Conservation (phyloP, 2,329 filamentous ascomycete species). For the Nemania serpens region DNA sequence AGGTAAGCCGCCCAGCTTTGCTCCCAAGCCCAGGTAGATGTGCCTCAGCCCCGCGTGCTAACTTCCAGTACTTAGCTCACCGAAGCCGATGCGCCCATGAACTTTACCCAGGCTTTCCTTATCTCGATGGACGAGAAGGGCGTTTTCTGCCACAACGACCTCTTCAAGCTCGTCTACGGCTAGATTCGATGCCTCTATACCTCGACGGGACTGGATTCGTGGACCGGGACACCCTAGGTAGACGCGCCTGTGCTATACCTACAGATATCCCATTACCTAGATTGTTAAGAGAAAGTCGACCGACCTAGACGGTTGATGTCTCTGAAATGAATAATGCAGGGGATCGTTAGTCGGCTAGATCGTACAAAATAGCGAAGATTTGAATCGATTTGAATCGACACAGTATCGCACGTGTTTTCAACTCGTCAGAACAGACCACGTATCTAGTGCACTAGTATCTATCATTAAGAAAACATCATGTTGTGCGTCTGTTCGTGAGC, state of each 20-base stretch:
- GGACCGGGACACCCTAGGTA: background rate
- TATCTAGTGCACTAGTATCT: background rate
- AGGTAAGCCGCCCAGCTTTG: conserved; percentile 20
- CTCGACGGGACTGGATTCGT: conserved; percentile 2
- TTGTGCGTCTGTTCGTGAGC: too few species aligned
- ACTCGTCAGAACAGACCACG: background rate
- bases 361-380: conserved; percentile 15
- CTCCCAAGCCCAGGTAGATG: background rate
- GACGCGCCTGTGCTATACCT: background rate
- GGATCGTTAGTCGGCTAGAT: conserved; percentile 11
- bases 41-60: conserved; percentile 7
- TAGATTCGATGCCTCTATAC: conserved; percentile 38
- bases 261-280: conserved; percentile 11
- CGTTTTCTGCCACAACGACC: conserved; percentile 84
- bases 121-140: conserved; percentile 63
- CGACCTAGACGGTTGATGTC: background rate
- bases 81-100: conserved; percentile 84
- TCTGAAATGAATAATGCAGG: background rate
- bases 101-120: conserved; percentile 89
- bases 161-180: conserved; percentile 87
- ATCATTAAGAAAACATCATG: background rate
- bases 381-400: conserved; percentile 8
- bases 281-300: background rate
- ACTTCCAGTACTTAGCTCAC: conserved; percentile 68
- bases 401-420: conserved; percentile 1